Conservation (phyloP, 2,329 filamentous ascomycete species). For the Sordariomycetes sp. region DNA sequence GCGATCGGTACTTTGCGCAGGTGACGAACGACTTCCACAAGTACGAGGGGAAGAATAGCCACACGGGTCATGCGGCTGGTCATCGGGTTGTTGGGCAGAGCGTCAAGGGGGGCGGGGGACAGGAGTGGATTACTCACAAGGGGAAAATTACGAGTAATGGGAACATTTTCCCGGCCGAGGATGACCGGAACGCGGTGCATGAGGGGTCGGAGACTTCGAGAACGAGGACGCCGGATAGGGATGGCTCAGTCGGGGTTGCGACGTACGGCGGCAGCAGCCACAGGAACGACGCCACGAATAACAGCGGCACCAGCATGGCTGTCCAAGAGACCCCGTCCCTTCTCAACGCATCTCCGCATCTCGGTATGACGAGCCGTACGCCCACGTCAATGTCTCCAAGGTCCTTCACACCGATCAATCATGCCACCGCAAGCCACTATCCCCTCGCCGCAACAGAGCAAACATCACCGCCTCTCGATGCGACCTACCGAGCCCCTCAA, state of each 20-base stretch:
- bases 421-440: background rate
- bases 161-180: conserved; percentile 19
- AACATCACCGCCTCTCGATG: background rate
- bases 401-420: conserved; percentile 4
- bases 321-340: background rate
- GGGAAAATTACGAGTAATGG: conserved; percentile 29
- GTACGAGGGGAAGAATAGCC: conserved; percentile 13
- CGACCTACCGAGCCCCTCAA: background rate
- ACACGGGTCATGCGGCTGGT: conserved; percentile 20
- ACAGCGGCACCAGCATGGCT: background rate
- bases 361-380: background rate
- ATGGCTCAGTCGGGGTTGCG: background rate
- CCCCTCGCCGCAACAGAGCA: background rate
- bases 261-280: background rate
- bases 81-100: conserved; percentile 17
- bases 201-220: conserved; percentile 1
- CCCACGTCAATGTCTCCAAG: background rate
- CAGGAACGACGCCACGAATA: background rate
- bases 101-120: conserved; percentile 31
- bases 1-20: conserved; percentile 36
- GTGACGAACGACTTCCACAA: conserved; percentile 26
- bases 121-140: conserved; percentile 34
- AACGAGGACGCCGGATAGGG: conserved; percentile 7
- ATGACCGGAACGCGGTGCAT: conserved; percentile 1
- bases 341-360: background rate